These are phyloP conservation scores for Flammula alnicola DNA, from an alignment of 1,284 basidiomycete genomes.

Conservation along the genomic window DNA sequence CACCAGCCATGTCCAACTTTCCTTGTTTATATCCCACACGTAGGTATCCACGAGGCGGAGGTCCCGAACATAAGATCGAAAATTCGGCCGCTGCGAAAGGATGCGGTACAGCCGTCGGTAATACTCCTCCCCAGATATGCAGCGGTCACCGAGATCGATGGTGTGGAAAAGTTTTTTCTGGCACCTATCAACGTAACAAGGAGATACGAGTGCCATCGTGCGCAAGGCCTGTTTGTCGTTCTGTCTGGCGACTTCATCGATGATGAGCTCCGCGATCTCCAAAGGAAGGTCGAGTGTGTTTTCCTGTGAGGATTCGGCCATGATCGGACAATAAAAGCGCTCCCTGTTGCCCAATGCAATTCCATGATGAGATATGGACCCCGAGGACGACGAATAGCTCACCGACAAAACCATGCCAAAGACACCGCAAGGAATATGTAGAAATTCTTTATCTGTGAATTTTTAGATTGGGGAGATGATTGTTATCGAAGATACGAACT, in stretches of 20 bases:
- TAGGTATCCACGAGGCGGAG: slow-evolving; percentile 26
- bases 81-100: slow-evolving; percentile 9
- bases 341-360: no score
- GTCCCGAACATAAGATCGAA: slow-evolving; percentile 19
- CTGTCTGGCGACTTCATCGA: slow-evolving; percentile 18
- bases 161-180: slow-evolving; percentile 25
- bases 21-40: slow-evolving; percentile 22
- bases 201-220: slow-evolving; percentile 17
- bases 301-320: not conserved
- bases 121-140: slow-evolving; percentile 23
- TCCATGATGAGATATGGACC: no score
- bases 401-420: no score
- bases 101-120: slow-evolving; percentile 19
- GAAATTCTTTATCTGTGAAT: no score
- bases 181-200: slow-evolving; percentile 20
- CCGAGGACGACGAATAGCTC: no score
- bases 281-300: slow-evolving; percentile 22
- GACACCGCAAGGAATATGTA: no score
- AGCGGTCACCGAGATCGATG: slow-evolving; percentile 25
- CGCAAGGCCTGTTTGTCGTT: slow-evolving; percentile 20
- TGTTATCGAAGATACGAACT: no score
- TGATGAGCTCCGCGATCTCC: slow-evolving; percentile 25
- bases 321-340: no score
- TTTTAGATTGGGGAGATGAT: no score
- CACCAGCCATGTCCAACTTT: slow-evolving; percentile 21